Percentiles rank a stretch among this genome's conserved stretches.
These are phyloP conservation scores for Canariomyces notabilis DNA, from an alignment of 2,329 filamentous ascomycete genomes.

Conservation along the genomic window DNA sequence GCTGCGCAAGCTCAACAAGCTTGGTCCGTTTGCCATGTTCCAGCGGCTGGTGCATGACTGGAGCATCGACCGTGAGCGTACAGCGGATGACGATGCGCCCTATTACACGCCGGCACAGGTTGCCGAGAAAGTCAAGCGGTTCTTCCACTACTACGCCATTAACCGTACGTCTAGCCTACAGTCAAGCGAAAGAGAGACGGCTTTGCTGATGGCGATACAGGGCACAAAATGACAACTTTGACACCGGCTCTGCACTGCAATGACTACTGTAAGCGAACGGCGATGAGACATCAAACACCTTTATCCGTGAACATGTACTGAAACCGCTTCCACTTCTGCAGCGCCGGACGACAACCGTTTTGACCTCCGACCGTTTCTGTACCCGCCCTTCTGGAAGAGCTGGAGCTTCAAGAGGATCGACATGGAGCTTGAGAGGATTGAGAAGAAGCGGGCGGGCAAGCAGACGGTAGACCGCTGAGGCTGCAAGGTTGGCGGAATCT, in stretches of 20 bases:
- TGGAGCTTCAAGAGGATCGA: constrained; percentile 30
- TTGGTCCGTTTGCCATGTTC: constrained; percentile 45
- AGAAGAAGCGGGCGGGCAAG: constrained; percentile 31
- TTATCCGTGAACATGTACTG: background rate
- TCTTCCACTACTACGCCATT: constrained; percentile 53
- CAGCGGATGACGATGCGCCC: constrained; percentile 28
- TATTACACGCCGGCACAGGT: constrained; percentile 37
- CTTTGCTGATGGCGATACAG: constrained; percentile 41
- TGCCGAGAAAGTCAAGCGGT: constrained; percentile 42
- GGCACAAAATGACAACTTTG: constrained; percentile 61
- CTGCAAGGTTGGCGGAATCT: too few relatives aligned
- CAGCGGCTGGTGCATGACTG: constrained; percentile 44
- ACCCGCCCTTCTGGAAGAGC: constrained; percentile 32
- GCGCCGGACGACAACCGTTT: constrained; percentile 40
- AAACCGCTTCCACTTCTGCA: constrained; percentile 27
- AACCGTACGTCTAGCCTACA: constrained; percentile 42
- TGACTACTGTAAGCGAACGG: constrained; percentile 20
- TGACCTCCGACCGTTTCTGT: constrained; percentile 37
- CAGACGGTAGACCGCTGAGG: constrained; percentile 1
- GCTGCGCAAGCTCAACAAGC: constrained; percentile 42
- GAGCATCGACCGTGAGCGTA: constrained; percentile 29
- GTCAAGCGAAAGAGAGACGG: background rate
- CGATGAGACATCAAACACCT: background rate
- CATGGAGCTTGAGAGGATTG: constrained; percentile 35
- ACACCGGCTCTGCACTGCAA: constrained; percentile 52